Evolutionary conservation across 306 rosid genomes (phyloP), one percentile per base, ranked within the genome.

Genomic region (Abrus pulchellus): DNA sequence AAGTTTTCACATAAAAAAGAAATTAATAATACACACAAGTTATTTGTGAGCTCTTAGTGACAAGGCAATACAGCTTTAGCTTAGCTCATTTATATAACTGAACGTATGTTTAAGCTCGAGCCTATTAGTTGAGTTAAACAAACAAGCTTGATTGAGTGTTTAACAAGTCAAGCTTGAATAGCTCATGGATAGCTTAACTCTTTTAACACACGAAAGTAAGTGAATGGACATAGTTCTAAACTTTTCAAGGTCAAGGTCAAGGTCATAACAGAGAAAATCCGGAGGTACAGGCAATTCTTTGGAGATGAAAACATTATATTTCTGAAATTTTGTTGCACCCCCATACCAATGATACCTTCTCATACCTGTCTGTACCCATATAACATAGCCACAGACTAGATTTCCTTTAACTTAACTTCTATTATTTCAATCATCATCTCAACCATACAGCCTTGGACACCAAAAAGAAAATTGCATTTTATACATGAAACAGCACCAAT

Each of bases 361-460:
- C 32, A 27, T 7, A 14, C 71, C 54, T 53, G 41, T 48, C 54
- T 53, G 41, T 48, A 61, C 34, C 32, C 61, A 53, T 14, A 50
- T 49, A 53, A 36, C 34, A 10, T 20, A 76, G 40, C 72, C 43
- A 48, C 72, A 28, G 27, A 30, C 47, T 66, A 38, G 9, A 68
- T 11, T 30, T 30, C 78, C 77, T 61, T 3, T 1, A 41, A 79
- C 74, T 29, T 74, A 5, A 55, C 13, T 80, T 73, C 41, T 48
- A 20, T 66, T 43, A 68, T 38, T 68, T 27, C 33, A 44, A 60
- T 13, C 54, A 44, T 53, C 60, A 49, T 14, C 78, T 13, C 47
- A 68, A 14, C 9, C 54, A 75, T n/a, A 65, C 77, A 14, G 10
- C 55, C 45, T 66, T 74, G 44, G 48, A 52, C 49, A 66, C 33